Percentiles rank a stretch among this genome's conserved stretches.
Conservation (phyloP, 2,329 filamentous ascomycete genomes). For the Calonectria multiphialidica region DNA sequence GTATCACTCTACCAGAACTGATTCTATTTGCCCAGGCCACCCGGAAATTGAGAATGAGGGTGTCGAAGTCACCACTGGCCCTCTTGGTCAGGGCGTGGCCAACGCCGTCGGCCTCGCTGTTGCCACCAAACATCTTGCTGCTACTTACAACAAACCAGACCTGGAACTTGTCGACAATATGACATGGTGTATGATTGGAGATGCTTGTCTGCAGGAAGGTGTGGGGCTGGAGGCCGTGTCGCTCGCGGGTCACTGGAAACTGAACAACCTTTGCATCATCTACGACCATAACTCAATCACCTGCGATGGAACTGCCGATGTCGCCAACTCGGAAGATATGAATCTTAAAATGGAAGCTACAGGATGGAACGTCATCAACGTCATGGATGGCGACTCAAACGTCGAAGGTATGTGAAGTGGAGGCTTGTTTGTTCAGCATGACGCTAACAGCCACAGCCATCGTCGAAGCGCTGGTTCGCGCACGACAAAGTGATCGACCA, state of each 20-base stretch:
- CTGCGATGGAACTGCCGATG: conserved; percentile 67
- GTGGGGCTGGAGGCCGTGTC: conserved; percentile 68
- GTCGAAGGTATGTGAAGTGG: conserved; percentile 41
- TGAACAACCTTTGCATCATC: conserved; percentile 68
- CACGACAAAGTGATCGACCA: conserved; percentile 60
- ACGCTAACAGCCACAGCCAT: conserved; percentile 30
- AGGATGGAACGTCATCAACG: conserved; percentile 67
- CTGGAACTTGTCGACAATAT: conserved; percentile 62
- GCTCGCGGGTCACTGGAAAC: conserved; percentile 65
- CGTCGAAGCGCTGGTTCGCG: conserved; percentile 57
- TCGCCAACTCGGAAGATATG: conserved; percentile 67
- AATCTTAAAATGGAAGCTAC: conserved; percentile 69
- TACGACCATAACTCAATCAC: conserved; percentile 74
- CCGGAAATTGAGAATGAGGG: conserved; percentile 70
- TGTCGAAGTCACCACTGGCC: conserved; percentile 71
- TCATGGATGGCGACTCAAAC: conserved; percentile 65
- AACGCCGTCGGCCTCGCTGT: conserved; percentile 66
- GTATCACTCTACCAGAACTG: conserved; percentile 58
- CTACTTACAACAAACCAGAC: conserved; percentile 63
- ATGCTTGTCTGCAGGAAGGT: conserved; percentile 70
- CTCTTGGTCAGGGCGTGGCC: conserved; percentile 59
- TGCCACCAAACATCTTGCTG: conserved; percentile 66
- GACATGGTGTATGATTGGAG: conserved; percentile 69
- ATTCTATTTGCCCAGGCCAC: conserved; percentile 65
- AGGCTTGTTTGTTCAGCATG: neutral